These are phyloP conservation scores for Lipomyces anomalus DNA, from an alignment of 805 yeast species.

Conservation along the genomic window DNA sequence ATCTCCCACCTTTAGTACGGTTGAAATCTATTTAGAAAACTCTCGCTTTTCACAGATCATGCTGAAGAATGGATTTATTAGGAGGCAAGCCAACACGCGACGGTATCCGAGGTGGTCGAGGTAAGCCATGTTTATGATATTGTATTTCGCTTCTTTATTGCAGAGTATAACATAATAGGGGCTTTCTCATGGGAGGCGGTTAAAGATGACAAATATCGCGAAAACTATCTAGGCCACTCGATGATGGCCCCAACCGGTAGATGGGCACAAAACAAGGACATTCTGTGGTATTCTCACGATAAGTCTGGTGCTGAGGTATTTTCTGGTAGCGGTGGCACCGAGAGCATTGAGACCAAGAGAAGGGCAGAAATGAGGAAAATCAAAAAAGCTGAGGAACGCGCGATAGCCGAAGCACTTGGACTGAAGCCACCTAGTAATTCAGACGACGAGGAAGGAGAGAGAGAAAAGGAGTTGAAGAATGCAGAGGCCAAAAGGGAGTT, in stretches of 20 bases:
- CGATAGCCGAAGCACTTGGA: slow-evolving; percentile 24
- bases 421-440: slow-evolving; percentile 3
- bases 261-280: slow-evolving; percentile 24
- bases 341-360: neutral
- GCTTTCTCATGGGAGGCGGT: slow-evolving; percentile 29
- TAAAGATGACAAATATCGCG: slow-evolving; percentile 27
- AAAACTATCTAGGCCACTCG: slow-evolving; percentile 28
- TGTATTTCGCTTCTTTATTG: too few relatives aligned
- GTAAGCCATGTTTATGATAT: neutral
- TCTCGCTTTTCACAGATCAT: too few relatives aligned
- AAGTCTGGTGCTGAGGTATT: neutral
- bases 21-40: too few relatives aligned
- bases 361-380: slow-evolving; percentile 11
- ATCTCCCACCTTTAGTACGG: too few relatives aligned
- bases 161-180: too few relatives aligned
- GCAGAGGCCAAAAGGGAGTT: neutral
- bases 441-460: neutral
- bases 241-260: slow-evolving; percentile 30
- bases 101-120: slow-evolving; percentile 25
- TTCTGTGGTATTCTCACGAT: slow-evolving; percentile 28
- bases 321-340: neutral
- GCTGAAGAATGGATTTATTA: slow-evolving; percentile 22
- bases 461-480: neutral
- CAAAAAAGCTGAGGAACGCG: slow-evolving; percentile 21
- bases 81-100: slow-evolving; percentile 11